Conservation (phyloP, 345 rosid species). For the Mangifera indica region DNA sequence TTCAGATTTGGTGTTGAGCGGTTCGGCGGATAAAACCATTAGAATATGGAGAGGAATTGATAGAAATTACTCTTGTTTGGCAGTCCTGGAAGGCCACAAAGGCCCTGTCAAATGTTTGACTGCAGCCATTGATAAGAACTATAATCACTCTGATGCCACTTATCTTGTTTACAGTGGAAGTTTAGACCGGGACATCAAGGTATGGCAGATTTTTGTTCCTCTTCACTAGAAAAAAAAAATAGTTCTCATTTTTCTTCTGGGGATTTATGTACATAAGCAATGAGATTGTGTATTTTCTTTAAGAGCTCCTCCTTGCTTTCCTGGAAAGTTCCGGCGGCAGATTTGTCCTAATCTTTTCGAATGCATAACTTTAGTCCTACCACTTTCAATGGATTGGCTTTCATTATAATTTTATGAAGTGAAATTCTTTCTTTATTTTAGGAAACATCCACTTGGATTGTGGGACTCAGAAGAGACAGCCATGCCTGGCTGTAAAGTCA, state of each 20-base stretch:
- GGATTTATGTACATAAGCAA: neutral
- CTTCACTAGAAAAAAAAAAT: slow-evolving; percentile 4
- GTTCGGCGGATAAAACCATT: slow-evolving; percentile 78
- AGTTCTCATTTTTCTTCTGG: neutral
- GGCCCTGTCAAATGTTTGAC: slow-evolving; percentile 93
- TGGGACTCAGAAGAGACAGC: slow-evolving; percentile 9
- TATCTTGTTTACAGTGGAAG: slow-evolving; percentile 73
- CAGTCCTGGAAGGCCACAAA: slow-evolving; percentile 68
- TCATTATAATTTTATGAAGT: neutral
- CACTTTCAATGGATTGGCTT: neutral
- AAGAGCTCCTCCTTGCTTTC: neutral
- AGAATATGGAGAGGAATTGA: slow-evolving; percentile 63
- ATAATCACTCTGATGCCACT: slow-evolving; percentile 29
- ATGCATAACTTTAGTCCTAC: neutral
- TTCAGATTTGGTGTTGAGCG: slow-evolving; percentile 66
- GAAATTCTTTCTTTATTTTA: neutral
- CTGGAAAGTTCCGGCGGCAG: no score
- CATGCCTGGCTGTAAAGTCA: slow-evolving; percentile 3
- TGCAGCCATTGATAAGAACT: slow-evolving; percentile 38
- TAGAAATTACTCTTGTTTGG: slow-evolving; percentile 53
- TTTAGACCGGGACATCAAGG: slow-evolving; percentile 81
- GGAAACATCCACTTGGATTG: neutral
- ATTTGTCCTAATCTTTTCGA: no score
- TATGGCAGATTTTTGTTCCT: slow-evolving; percentile 64
- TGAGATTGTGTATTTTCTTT: neutral